Evolutionary conservation across 495 filamentous ascomycete species (phyloP).

Genomic region (Penicillium arizonense): DNA sequence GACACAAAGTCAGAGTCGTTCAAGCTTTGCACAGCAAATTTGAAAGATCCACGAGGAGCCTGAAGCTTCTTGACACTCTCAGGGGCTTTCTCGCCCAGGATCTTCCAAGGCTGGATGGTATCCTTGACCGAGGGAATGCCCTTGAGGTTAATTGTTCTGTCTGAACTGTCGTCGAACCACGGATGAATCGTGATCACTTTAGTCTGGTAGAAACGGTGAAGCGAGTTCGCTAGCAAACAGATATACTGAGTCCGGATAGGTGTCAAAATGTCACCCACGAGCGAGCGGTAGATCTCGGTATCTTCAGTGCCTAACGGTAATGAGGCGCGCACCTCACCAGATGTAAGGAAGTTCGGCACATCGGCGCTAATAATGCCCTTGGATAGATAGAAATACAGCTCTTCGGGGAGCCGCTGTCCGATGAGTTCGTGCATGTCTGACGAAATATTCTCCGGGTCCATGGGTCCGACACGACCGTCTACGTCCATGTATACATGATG

Average conservation of each 20-base stretch:
- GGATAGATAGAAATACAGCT: slow-evolving; percentile 89
- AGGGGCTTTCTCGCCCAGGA: slow-evolving; percentile 52
- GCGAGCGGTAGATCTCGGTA: slow-evolving; percentile 73
- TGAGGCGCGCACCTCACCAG: slow-evolving; percentile 68
- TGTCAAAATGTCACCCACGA: slow-evolving; percentile 69
- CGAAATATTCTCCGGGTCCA: slow-evolving; percentile 67
- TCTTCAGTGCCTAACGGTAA: slow-evolving; percentile 81
- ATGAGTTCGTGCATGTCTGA: slow-evolving; percentile 85
- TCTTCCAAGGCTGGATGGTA: slow-evolving; percentile 70
- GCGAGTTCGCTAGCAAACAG: slow-evolving; percentile 68
- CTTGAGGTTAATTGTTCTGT: slow-evolving; percentile 64
- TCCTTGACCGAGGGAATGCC: slow-evolving; percentile 57
- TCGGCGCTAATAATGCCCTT: slow-evolving; percentile 76
- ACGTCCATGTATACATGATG: slow-evolving; percentile 80
- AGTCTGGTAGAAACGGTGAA: slow-evolving; percentile 77
- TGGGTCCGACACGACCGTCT: slow-evolving; percentile 69
- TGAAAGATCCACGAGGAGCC: slow-evolving; percentile 40
- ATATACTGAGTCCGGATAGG: slow-evolving; percentile 72
- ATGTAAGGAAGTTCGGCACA: slow-evolving; percentile 75
- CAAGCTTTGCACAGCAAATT: slow-evolving; percentile 53
- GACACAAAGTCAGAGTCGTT: slow-evolving; percentile 63
- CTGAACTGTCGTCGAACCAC: slow-evolving; percentile 79
- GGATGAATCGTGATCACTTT: slow-evolving; percentile 72
- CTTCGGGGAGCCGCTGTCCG: slow-evolving; percentile 82
- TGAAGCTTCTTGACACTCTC: slow-evolving; percentile 41